A percentile compares a stretch with the other conserved stretches of the same genome.
Evolutionary conservation across 768 basidiomycete genomes (phyloP).

Genomic region (Trametes maxima): DNA sequence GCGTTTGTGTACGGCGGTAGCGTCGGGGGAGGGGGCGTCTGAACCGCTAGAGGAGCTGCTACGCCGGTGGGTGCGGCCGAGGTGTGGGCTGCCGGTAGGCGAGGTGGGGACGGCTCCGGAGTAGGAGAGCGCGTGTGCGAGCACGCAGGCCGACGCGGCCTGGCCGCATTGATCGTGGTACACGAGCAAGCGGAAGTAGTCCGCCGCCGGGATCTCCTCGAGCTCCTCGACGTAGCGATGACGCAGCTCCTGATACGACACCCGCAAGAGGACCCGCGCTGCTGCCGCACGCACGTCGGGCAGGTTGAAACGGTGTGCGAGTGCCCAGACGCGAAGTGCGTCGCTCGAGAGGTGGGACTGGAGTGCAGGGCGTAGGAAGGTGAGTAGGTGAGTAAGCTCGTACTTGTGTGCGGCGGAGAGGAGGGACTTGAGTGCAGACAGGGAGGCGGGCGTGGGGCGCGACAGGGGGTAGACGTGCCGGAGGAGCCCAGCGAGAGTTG

Average conservation of each 20-base stretch:
- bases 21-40: neutral
- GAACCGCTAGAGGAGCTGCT: constrained; percentile 4
- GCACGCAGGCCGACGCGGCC: constrained; percentile 12
- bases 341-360: constrained; percentile 6
- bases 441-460: neutral
- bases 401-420: constrained; percentile 16
- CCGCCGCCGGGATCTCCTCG: constrained; percentile 43
- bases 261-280: constrained; percentile 9
- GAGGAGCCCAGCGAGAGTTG: constrained; percentile 26
- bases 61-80: neutral
- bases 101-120: neutral
- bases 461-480: constrained; percentile 26
- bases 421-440: constrained; percentile 6
- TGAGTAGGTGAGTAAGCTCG: constrained; percentile 1
- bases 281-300: constrained; percentile 12
- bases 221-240: constrained; percentile 39
- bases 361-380: constrained; percentile 2
- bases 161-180: constrained; percentile 45
- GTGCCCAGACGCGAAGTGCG: constrained; percentile 18
- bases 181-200: constrained; percentile 43
- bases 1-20: neutral
- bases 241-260: constrained; percentile 12
- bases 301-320: constrained; percentile 14
- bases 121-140: constrained; percentile 15
- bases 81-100: neutral